Conservation (phyloP, 495 filamentous ascomycete species). For the Penicillium lagena region DNA sequence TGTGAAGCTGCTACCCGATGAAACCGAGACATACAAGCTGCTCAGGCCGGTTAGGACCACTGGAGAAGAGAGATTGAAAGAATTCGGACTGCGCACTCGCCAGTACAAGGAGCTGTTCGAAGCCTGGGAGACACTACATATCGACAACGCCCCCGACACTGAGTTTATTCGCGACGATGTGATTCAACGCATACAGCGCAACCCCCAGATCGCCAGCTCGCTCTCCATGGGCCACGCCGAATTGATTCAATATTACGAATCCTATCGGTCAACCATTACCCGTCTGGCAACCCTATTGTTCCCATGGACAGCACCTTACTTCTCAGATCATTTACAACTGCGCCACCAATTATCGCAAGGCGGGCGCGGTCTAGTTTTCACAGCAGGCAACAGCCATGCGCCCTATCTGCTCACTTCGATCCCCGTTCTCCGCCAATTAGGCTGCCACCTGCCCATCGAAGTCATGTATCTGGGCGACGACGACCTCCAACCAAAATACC, state of each 20-base stretch:
- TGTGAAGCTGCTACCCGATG: too few species aligned
- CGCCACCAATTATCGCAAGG: slow-evolving; percentile 11
- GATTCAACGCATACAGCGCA: slow-evolving; percentile 2
- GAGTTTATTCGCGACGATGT: background rate
- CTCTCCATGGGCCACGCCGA: too few species aligned
- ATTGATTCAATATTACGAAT: slow-evolving; percentile 20
- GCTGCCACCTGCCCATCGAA: slow-evolving; percentile 30
- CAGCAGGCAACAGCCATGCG: slow-evolving; percentile 22
- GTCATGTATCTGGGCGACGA: slow-evolving; percentile 30
- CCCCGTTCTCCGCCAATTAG: slow-evolving; percentile 18
- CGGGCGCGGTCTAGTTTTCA: slow-evolving; percentile 21
- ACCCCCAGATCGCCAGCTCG: background rate
- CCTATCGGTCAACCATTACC: slow-evolving; percentile 16
- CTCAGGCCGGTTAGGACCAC: background rate
- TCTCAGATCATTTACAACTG: slow-evolving; percentile 19
- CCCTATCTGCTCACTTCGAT: slow-evolving; percentile 26
- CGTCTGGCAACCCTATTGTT: slow-evolving; percentile 17
- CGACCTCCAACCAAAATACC: slow-evolving; percentile 19
- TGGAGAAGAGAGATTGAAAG: slow-evolving; percentile 9
- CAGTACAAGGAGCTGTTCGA: slow-evolving; percentile 9
- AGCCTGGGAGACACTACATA: slow-evolving; percentile 12
- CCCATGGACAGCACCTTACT: slow-evolving; percentile 27
- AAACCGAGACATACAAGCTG: too few species aligned
- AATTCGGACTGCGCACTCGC: slow-evolving; percentile 13
- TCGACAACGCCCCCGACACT: background rate